Base-by-base conservation (phyloP, 257 asterid species). In the Nicotiana undulata region DNA sequence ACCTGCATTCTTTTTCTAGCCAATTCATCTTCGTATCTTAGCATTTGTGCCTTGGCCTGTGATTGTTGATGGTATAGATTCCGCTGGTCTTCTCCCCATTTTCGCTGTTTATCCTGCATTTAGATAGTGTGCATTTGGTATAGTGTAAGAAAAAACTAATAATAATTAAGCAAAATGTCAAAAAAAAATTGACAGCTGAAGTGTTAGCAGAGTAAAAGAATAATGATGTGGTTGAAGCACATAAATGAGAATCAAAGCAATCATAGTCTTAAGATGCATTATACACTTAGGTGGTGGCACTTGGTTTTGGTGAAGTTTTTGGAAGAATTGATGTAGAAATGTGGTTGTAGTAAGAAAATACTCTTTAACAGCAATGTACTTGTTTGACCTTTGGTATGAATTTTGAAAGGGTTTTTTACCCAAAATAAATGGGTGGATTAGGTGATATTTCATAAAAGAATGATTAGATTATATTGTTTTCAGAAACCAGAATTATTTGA, bases 21-120 rank as follows among this genome's bases (percentile, higher is more conserved):
- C 85, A 96, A 87, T 83, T 96, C 98, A 86, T 96, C 98, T 89
- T 96, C 95, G 5, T 86, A 90, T 94, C 99, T 89, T 89, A 96
- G n/a, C 85, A 88, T 87, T 88, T 93, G 99, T 63, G 98, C 98
- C 86, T 96, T 93, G 37, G 93, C 92, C 81, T 96, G 97, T 79
- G 98, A 87, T 81, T 94, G 98, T 83, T 91, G 93, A 84, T 90
- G 95, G 82, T 92, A 89, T 24, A 92, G 86, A 83, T 96, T 88
- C 88, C 97, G 89, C 89, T 94, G 98, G 44, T 94, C 97, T 88
- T 94, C 99, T 29, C 93, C 90, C 97, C 97, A 96, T 85, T 95
- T 89, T 72, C 85, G 89, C 52, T 89, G 95, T 80, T 94, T 94
- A 17, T 91, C 97, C 99, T 96, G 90, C 85, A 91, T 12, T 18